Conservation (phyloP, 805 yeast genomes). For the Candida montana region DNA sequence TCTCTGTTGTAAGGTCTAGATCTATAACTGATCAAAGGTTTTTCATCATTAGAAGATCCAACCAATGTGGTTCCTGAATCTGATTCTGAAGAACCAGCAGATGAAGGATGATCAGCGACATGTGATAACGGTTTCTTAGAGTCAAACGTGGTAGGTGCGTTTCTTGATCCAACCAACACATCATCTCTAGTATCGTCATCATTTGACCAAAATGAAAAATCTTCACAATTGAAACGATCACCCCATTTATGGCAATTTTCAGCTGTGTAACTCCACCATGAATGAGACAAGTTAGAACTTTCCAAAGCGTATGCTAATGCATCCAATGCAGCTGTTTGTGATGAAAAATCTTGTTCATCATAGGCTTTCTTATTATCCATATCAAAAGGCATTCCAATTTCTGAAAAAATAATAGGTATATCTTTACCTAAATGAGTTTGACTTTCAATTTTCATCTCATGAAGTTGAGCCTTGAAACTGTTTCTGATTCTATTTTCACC, state of each 20-base stretch:
- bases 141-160: neutral
- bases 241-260: conserved; percentile 80
- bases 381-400: conserved; percentile 97
- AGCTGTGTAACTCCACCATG: conserved; percentile 82
- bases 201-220: conserved; percentile 78
- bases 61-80: neutral
- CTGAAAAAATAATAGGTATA: conserved; percentile 78
- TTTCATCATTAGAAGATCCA: neutral
- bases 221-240: conserved; percentile 91
- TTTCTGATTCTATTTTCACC: conserved; percentile 79
- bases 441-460: conserved; percentile 63
- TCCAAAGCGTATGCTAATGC: conserved; percentile 79
- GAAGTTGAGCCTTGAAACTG: conserved; percentile 62
- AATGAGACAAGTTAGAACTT: conserved; percentile 61
- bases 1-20: neutral
- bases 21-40: neutral
- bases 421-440: conserved; percentile 49
- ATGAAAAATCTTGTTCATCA: conserved; percentile 54
- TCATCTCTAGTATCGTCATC: conserved; percentile 40
- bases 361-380: conserved; percentile 81
- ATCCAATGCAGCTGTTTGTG: conserved; percentile 81
- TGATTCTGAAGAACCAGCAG: conserved; percentile 6
- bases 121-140: neutral
- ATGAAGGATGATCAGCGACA: neutral
- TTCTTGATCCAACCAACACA: neutral